These are phyloP conservation scores for Medicago ruthenica DNA, from an alignment of 306 rosid genomes.

Conservation along the genomic window DNA sequence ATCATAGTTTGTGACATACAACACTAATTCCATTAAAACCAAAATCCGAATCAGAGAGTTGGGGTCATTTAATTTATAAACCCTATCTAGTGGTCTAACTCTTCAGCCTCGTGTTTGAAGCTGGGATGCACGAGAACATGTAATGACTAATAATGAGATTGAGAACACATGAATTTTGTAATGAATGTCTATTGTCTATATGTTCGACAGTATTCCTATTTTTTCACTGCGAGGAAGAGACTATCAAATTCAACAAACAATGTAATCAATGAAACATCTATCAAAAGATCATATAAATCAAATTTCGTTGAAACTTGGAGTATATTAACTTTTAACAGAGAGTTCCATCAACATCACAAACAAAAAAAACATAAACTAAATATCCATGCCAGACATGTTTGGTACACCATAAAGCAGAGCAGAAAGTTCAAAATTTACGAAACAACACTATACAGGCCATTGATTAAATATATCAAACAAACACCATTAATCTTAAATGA, in stretches of 20 bases:
- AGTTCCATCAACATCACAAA: slow-evolving; percentile 2
- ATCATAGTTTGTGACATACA: neutral
- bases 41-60: neutral
- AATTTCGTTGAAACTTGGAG: neutral
- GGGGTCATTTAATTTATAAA: neutral
- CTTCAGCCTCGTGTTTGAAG: slow-evolving; percentile 1
- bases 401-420: slow-evolving; percentile 16
- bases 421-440: neutral
- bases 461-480: slow-evolving; percentile 9
- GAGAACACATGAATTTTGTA: neutral
- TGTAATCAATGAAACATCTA: neutral
- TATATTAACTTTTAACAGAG: slow-evolving; percentile 1
- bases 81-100: slow-evolving; percentile 10
- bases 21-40: slow-evolving; percentile 14
- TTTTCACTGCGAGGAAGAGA: neutral
- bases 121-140: neutral
- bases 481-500: neutral
- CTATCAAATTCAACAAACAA: neutral
- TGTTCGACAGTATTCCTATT: neutral
- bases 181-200: too few species aligned
- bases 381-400: neutral
- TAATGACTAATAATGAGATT: neutral
- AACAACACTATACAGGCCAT: neutral
- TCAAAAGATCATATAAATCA: slow-evolving; percentile 2
- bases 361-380: too few species aligned